A percentile compares a stretch with the other conserved stretches of the same genome.
These are phyloP conservation scores for Cyberlindnera mycetangii DNA, from an alignment of 805 yeast species.

Conservation along the genomic window DNA sequence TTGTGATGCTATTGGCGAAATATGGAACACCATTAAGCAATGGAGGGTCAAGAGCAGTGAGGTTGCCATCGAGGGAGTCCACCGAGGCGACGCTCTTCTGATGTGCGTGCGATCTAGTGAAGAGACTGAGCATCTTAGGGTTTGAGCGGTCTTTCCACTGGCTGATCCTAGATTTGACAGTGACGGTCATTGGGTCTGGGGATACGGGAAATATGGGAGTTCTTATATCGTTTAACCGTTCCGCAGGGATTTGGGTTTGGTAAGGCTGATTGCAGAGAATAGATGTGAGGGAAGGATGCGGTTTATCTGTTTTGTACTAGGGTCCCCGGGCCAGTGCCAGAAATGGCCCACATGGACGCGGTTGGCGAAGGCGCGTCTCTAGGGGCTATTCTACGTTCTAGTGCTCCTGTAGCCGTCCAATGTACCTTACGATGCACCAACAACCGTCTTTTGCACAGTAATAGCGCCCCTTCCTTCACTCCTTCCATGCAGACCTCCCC, in stretches of 20 bases:
- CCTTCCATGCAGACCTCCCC: not conserved
- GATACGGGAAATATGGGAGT: not conserved
- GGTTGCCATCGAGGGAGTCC: slow-evolving; percentile 11
- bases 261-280: not conserved
- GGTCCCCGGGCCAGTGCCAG: not conserved
- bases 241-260: not conserved
- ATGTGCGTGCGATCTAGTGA: slow-evolving; percentile 9
- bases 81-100: slow-evolving; percentile 7
- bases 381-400: too few species aligned
- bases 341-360: not conserved
- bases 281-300: not conserved
- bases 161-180: not conserved
- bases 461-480: not conserved
- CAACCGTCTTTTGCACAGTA: not conserved
- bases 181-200: not conserved
- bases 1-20: slow-evolving; percentile 1
- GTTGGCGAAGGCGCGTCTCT: not conserved
- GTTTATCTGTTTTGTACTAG: not conserved
- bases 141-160: not conserved
- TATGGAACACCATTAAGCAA: slow-evolving; percentile 9
- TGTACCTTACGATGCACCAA: not conserved
- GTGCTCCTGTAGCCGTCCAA: not conserved
- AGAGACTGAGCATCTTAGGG: slow-evolving; percentile 7
- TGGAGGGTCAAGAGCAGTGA: slow-evolving; percentile 24
- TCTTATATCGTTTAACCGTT: too few species aligned